Evolutionary conservation across 495 filamentous ascomycete genomes (phyloP).

Genomic region (Hypoxylon cercidicola): DNA sequence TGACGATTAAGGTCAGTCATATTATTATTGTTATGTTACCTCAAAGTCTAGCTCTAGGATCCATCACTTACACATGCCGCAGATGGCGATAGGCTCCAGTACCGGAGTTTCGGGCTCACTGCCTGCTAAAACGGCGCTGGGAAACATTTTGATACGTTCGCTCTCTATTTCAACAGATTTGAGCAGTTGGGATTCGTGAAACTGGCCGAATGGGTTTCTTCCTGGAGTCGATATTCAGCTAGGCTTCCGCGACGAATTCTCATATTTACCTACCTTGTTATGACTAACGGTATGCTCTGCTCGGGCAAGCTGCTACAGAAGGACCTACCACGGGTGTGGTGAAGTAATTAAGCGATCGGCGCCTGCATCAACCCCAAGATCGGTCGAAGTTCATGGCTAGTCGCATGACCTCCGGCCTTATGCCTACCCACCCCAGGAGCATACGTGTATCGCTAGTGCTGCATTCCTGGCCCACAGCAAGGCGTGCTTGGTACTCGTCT

Average conservation of each 20-base stretch:
- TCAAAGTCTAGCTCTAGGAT: slow-evolving; percentile 51
- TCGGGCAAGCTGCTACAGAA: too few relatives aligned
- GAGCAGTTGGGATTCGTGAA: too few relatives aligned
- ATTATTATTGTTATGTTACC: slow-evolving; percentile 65
- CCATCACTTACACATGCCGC: slow-evolving; percentile 62
- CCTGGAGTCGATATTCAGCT: neutral
- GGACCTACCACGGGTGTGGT: too few relatives aligned
- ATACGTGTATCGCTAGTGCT: slow-evolving; percentile 6
- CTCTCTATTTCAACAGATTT: neutral
- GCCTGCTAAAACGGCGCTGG: slow-evolving; percentile 19
- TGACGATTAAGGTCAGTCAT: slow-evolving; percentile 51
- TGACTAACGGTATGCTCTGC: too few relatives aligned
- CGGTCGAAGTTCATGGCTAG: neutral
- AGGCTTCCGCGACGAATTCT: neutral
- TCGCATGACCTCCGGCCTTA: neutral
- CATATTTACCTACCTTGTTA: too few relatives aligned
- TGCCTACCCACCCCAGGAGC: neutral
- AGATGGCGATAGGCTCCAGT: slow-evolving; percentile 54
- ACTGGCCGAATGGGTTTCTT: neutral
- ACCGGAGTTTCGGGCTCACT: slow-evolving; percentile 16
- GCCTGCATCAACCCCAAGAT: too few relatives aligned
- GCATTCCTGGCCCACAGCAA: neutral
- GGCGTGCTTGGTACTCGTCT: neutral
- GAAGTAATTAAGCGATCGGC: too few relatives aligned
- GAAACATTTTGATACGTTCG: slow-evolving; percentile 28